Evolutionary conservation across 805 yeast species (phyloP).

Genomic region (Danielozyma ontarioensis): DNA sequence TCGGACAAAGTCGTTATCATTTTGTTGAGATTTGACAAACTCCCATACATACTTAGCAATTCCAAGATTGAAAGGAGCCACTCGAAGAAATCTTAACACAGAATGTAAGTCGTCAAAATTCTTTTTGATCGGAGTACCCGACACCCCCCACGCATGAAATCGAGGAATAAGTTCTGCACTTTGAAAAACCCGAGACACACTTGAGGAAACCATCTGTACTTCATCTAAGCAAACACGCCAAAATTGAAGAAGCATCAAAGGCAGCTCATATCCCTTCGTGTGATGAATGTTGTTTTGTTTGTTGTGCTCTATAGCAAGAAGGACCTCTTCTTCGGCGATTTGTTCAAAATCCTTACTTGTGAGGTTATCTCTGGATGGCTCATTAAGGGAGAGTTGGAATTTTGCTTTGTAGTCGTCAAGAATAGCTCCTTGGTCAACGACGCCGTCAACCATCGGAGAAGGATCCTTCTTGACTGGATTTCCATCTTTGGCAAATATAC

Average conservation of each 20-base stretch:
- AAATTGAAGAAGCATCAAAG: conserved; percentile 75
- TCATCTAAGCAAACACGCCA: conserved; percentile 92
- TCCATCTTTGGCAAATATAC: neutral
- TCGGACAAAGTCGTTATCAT: conserved; percentile 25
- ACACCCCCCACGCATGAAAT: conserved; percentile 93
- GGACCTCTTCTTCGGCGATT: conserved; percentile 28
- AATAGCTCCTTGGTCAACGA: conserved; percentile 2
- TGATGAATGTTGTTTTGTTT: conserved; percentile 15
- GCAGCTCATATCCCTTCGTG: conserved; percentile 62
- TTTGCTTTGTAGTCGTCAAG: conserved; percentile 16
- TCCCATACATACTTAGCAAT: conserved; percentile 39
- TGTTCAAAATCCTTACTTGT: conserved; percentile 26
- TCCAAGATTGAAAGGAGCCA: conserved; percentile 58
- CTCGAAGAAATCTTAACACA: conserved; percentile 58
- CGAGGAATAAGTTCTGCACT: conserved; percentile 79
- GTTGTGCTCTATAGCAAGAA: conserved; percentile 24
- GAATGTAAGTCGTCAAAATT: conserved; percentile 66
- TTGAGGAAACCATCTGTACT: conserved; percentile 84
- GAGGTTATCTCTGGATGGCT: conserved; percentile 12
- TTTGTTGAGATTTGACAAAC: conserved; percentile 9
- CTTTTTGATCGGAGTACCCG: conserved; percentile 86
- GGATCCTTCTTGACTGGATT: neutral
- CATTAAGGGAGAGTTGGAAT: conserved; percentile 24
- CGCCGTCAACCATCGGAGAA: neutral
- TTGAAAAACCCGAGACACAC: conserved; percentile 69